phyloP scores from a whole-genome alignment of 2,329 filamentous ascomycete species.

The Cladobotryum protrusum region DNA sequence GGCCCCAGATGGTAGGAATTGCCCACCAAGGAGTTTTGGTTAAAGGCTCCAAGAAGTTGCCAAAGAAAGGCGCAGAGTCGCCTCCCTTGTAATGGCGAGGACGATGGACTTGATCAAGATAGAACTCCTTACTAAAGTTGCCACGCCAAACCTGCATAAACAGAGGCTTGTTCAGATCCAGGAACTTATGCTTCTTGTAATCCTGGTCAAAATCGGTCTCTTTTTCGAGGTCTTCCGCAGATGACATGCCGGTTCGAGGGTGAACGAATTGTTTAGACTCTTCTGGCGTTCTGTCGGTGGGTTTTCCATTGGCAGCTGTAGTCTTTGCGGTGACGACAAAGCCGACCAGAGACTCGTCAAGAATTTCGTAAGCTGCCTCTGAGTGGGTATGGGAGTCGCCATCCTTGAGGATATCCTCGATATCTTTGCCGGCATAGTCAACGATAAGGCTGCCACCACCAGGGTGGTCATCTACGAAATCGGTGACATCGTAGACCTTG shows the following conservation, averaged over 20 bases:
- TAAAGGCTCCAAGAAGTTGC: slow-evolving; percentile 97
- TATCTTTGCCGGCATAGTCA: slow-evolving; percentile 84
- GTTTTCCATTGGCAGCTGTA: slow-evolving; percentile 30
- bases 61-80: slow-evolving; percentile 86
- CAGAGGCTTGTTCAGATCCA: slow-evolving; percentile 80
- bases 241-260: slow-evolving; percentile 79
- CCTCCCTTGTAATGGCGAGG: slow-evolving; percentile 95
- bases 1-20: slow-evolving; percentile 78
- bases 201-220: slow-evolving; percentile 74
- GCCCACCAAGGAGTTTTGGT: slow-evolving; percentile 94
- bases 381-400: slow-evolving; percentile 77
- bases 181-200: slow-evolving; percentile 87
- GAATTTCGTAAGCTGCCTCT: slow-evolving; percentile 90
- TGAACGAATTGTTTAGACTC: slow-evolving; percentile 31
- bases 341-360: slow-evolving; percentile 80
- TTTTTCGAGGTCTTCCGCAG: slow-evolving; percentile 75
- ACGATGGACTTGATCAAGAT: slow-evolving; percentile 90
- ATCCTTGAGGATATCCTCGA: slow-evolving; percentile 76
- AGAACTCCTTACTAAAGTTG: slow-evolving; percentile 91
- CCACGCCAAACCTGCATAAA: slow-evolving; percentile 83
- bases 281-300: slow-evolving; percentile 12
- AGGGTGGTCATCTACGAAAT: slow-evolving; percentile 84
- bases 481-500: slow-evolving; percentile 92
- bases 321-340: slow-evolving; percentile 62
- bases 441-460: slow-evolving; percentile 84